Evolutionary conservation across 495 filamentous ascomycete genomes (phyloP).

Genomic region (Tuber aestivum): DNA sequence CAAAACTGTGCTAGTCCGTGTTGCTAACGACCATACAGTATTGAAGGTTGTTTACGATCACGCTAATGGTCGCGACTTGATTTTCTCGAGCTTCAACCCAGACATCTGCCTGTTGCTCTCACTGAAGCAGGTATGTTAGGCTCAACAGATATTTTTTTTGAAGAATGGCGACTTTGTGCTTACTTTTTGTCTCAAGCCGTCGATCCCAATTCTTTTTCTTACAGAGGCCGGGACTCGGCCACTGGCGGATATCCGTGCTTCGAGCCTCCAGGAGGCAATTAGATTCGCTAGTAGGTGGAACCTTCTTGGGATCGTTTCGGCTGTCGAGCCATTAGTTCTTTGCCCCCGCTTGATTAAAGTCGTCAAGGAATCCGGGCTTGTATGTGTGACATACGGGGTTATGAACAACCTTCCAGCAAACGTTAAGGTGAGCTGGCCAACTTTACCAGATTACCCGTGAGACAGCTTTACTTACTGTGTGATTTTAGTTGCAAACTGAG

Average conservation of each 20-base stretch:
- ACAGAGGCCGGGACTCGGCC: constrained; percentile 67
- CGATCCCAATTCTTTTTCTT: constrained; percentile 88
- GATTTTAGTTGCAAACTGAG: constrained; percentile 71
- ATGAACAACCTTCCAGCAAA: constrained; percentile 80
- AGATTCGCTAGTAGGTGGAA: constrained; percentile 94
- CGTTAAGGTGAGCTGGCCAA: constrained; percentile 61
- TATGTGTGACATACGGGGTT: constrained; percentile 90
- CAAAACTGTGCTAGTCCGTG: not conserved
- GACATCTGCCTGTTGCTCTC: constrained; percentile 89
- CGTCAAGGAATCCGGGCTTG: constrained; percentile 89
- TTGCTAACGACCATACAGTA: constrained; percentile 46
- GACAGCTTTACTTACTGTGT: constrained; percentile 20
- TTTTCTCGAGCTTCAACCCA: constrained; percentile 95
- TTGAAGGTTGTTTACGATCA: constrained; percentile 75
- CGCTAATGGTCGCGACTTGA: constrained; percentile 69
- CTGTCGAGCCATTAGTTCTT: constrained; percentile 75
- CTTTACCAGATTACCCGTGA: not conserved
- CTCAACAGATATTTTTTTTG: not conserved
- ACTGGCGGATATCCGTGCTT: constrained; percentile 84
- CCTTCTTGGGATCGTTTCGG: constrained; percentile 78
- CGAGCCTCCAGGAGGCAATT: constrained; percentile 88
- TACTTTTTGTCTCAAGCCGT: constrained; percentile 51
- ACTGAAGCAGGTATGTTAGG: constrained; percentile 65
- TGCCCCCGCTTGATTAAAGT: constrained; percentile 81
- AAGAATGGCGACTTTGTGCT: not conserved